Percentiles rank a stretch among this genome's conserved stretches.
phyloP scores from a whole-genome alignment of 1,139 yeast species.

The Geotrichum siamense region DNA sequence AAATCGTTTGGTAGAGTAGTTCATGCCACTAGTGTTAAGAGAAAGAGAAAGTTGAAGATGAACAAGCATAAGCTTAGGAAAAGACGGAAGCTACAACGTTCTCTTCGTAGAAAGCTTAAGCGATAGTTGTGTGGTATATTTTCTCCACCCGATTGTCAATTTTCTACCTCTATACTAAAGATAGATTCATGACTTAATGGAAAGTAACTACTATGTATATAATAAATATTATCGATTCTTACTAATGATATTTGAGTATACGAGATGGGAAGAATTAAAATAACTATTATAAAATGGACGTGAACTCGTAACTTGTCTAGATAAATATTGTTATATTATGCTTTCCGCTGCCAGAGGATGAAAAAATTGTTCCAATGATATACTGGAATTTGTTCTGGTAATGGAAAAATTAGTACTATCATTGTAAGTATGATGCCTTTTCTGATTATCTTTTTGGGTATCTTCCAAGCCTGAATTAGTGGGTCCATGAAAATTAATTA shows the following conservation, averaged over 20 bases:
- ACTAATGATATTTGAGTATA: not conserved
- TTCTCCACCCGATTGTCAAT: not conserved
- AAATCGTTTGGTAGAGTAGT: conserved; percentile 20
- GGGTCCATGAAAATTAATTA: not conserved
- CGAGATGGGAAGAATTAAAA: too few relatives aligned
- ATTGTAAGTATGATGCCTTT: too few relatives aligned
- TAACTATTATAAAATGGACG: too few relatives aligned
- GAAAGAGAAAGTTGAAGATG: conserved; percentile 43
- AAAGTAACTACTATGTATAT: not conserved
- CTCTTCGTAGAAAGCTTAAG: conserved; percentile 35
- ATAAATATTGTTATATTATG: too few relatives aligned
- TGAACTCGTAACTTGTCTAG: too few relatives aligned
- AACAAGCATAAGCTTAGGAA: conserved; percentile 43
- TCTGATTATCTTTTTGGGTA: not conserved
- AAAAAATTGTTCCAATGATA: not conserved
- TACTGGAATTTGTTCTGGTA: not conserved
- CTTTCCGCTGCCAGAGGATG: too few relatives aligned
- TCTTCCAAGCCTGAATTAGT: not conserved
- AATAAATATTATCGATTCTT: not conserved
- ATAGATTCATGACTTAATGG: not conserved
- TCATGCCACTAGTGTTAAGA: conserved; percentile 37
- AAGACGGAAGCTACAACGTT: conserved; percentile 41
- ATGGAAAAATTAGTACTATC: not conserved
- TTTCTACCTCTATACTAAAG: not conserved
- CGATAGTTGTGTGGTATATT: conserved; percentile 15